phyloP scores from a whole-genome alignment of 1,284 basidiomycete species.

The Hemileia vastatrix region DNA sequence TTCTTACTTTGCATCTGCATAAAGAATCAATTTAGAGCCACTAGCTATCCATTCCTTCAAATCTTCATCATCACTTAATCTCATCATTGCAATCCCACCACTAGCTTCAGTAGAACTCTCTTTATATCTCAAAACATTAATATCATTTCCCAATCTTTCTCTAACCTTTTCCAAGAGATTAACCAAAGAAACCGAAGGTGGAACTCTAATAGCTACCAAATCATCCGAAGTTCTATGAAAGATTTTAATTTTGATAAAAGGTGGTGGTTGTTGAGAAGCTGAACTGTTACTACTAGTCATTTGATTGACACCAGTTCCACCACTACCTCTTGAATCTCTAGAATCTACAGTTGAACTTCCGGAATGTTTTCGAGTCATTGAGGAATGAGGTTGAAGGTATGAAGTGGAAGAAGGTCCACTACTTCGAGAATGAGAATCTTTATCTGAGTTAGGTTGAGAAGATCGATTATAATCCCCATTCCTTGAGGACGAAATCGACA shows the following conservation, averaged over 20 bases:
- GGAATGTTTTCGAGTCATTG: conserved; percentile 1
- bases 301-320: not conserved
- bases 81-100: conserved; percentile 50
- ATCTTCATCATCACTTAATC: conserved; percentile 59
- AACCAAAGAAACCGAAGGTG: conserved; percentile 69
- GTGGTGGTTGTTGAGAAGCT: conserved; percentile 63
- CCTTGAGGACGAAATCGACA: conserved; percentile 12
- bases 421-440: not conserved
- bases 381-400: conserved; percentile 10
- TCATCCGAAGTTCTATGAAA: conserved; percentile 86
- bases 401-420: not conserved
- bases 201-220: conserved; percentile 89
- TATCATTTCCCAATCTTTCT: conserved; percentile 67
- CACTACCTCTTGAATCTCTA: conserved; percentile 28
- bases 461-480: not conserved
- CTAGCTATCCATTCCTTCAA: conserved; percentile 69
- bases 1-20: conserved; percentile 57
- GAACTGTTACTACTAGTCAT: not conserved
- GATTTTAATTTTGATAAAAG: conserved; percentile 96
- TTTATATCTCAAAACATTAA: conserved; percentile 61
- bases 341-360: conserved; percentile 15
- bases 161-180: conserved; percentile 87
- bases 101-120: conserved; percentile 48
- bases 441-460: not conserved
- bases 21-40: conserved; percentile 79